phyloP scores from a whole-genome alignment of 2,329 filamentous ascomycete species.

The Didymellaceae sp. region DNA sequence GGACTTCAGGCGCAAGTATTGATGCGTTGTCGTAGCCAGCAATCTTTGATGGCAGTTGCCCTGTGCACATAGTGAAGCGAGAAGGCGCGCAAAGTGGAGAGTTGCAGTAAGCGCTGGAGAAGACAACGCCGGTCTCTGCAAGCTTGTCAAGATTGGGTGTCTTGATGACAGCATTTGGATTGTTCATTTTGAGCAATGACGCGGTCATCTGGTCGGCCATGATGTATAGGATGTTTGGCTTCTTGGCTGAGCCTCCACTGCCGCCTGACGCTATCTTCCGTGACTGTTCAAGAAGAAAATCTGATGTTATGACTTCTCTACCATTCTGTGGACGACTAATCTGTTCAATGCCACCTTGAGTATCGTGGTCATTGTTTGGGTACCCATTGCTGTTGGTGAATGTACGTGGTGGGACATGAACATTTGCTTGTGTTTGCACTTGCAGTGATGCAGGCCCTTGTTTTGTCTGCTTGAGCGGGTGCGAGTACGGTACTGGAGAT shows the following conservation, averaged over 20 bases:
- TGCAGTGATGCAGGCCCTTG: constrained; percentile 32
- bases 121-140: constrained; percentile 82
- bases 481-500: constrained; percentile 23
- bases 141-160: constrained; percentile 88
- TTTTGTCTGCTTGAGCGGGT: constrained; percentile 27
- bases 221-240: constrained; percentile 86
- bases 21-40: constrained; percentile 91
- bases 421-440: constrained; percentile 28
- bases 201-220: constrained; percentile 97
- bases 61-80: constrained; percentile 92
- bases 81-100: constrained; percentile 91
- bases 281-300: constrained; percentile 35
- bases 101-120: constrained; percentile 93
- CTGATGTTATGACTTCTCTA: constrained; percentile 34
- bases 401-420: constrained; percentile 23
- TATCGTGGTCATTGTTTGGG: constrained; percentile 22
- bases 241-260: constrained; percentile 33
- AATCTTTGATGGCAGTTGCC: constrained; percentile 89
- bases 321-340: constrained; percentile 21
- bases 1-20: constrained; percentile 80
- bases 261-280: constrained; percentile 30
- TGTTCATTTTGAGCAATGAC: constrained; percentile 90
- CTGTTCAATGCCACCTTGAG: neutral
- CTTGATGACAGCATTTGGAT: constrained; percentile 85
- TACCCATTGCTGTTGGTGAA: constrained; percentile 23